A percentile compares a stretch with the other conserved stretches of the same genome.
These are phyloP conservation scores for Teratosphaeria zuluensis DNA, from an alignment of 2,329 filamentous ascomycete species.

Conservation along the genomic window DNA sequence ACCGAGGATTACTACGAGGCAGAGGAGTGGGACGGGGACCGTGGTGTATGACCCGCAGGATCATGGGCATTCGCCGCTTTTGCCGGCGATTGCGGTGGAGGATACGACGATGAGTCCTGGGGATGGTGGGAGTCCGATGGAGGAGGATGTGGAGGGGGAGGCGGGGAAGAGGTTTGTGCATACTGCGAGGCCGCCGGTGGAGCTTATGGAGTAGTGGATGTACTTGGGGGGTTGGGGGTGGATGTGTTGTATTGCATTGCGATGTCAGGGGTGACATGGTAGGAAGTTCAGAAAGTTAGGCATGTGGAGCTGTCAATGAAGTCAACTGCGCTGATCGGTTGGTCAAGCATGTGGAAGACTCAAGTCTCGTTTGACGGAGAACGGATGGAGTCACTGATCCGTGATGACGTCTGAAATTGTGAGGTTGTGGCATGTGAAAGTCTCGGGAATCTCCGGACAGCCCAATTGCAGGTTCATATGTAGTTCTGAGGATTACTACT, in stretches of 20 bases:
- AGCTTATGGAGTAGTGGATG: conserved; percentile 41
- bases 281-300: too few relatives aligned
- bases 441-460: too few relatives aligned
- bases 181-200: conserved; percentile 47
- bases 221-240: not conserved
- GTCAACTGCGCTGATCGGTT: too few relatives aligned
- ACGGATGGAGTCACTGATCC: too few relatives aligned
- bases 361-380: too few relatives aligned
- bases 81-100: conserved; percentile 56
- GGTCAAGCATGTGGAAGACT: too few relatives aligned
- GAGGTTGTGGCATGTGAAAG: too few relatives aligned
- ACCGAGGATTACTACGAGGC: conserved; percentile 8
- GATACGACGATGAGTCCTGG: conserved; percentile 44
- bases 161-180: conserved; percentile 35
- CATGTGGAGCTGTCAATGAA: too few relatives aligned
- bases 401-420: too few relatives aligned
- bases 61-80: conserved; percentile 48
- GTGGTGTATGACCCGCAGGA: conserved; percentile 55
- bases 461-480: too few relatives aligned
- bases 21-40: conserved; percentile 45
- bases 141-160: conserved; percentile 36
- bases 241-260: not conserved
- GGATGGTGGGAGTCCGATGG: conserved; percentile 41
- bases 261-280: too few relatives aligned
- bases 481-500: too few relatives aligned